A percentile compares a stretch with the other conserved stretches of the same genome.
These are phyloP conservation scores for Aspergillus intermedius DNA, from an alignment of 2,329 filamentous ascomycete species.

Conservation along the genomic window DNA sequence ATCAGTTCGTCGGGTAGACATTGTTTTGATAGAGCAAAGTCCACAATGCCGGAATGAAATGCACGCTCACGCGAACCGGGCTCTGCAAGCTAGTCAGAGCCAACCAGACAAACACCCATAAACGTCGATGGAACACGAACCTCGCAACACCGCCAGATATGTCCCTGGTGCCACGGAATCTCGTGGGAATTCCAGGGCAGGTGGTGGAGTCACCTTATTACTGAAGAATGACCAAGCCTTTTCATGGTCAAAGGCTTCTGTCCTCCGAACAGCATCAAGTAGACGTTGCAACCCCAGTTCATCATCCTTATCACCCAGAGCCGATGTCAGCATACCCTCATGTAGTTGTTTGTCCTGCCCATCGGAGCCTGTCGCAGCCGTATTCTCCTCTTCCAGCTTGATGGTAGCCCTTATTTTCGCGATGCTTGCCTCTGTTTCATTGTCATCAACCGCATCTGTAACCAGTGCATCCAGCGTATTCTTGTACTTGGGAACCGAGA, in stretches of 20 bases:
- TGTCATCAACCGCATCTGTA: slow-evolving; percentile 53
- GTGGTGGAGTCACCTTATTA: slow-evolving; percentile 15
- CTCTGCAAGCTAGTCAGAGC: slow-evolving; percentile 27
- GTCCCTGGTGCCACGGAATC: slow-evolving; percentile 23
- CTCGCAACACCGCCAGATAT: slow-evolving; percentile 27
- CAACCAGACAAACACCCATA: not conserved
- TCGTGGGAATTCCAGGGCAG: slow-evolving; percentile 28
- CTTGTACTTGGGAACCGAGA: slow-evolving; percentile 47
- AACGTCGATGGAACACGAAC: slow-evolving; percentile 13
- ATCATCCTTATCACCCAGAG: slow-evolving; percentile 41
- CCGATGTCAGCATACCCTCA: slow-evolving; percentile 37
- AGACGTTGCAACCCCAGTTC: slow-evolving; percentile 42
- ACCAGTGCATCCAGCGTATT: slow-evolving; percentile 59
- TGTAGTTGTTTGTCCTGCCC: slow-evolving; percentile 19
- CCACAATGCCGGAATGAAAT: slow-evolving; percentile 57
- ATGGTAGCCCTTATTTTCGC: slow-evolving; percentile 32
- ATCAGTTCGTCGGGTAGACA: slow-evolving; percentile 58
- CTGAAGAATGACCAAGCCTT: slow-evolving; percentile 55
- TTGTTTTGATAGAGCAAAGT: slow-evolving; percentile 45
- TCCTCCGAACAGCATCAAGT: slow-evolving; percentile 53
- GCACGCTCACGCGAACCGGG: slow-evolving; percentile 50
- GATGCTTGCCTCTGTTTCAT: slow-evolving; percentile 51
- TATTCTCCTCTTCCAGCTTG: not conserved
- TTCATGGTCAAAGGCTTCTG: slow-evolving; percentile 51
- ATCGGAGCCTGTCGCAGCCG: not conserved